Evolutionary conservation across 148 eudicot genomes (phyloP).

Genomic region (Rhododendron williamsianum): DNA sequence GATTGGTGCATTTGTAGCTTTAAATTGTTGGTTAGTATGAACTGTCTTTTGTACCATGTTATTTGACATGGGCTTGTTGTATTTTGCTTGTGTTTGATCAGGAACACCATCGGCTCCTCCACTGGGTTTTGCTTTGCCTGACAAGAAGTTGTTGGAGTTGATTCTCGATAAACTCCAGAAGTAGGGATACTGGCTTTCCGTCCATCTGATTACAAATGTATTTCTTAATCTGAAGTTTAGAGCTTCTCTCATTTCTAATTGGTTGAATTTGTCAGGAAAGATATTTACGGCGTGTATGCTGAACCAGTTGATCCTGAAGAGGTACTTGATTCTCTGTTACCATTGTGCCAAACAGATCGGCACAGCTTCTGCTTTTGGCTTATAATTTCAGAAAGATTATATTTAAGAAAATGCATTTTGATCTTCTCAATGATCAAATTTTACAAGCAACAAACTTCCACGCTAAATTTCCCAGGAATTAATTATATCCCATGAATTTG

Average conservation of each 20-base stretch:
- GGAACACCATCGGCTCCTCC: conserved; percentile 36
- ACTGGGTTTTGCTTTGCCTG: conserved; percentile 50
- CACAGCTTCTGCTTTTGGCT: background rate
- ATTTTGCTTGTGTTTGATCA: conserved; percentile 19
- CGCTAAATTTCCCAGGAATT: background rate
- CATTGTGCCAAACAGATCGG: background rate
- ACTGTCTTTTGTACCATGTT: background rate
- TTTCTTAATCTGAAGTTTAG: conserved; percentile 7
- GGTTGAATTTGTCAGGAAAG: conserved; percentile 76
- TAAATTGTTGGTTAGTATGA: background rate
- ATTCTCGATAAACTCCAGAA: conserved; percentile 89
- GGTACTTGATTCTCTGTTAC: conserved; percentile 31
- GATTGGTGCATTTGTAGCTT: background rate
- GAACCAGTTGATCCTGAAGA: conserved; percentile 98
- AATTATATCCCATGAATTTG: background rate
- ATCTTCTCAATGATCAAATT: background rate
- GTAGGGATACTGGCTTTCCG: conserved; percentile 32
- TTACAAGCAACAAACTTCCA: background rate
- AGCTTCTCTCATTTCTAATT: conserved; percentile 13
- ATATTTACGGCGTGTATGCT: conserved; percentile 89
- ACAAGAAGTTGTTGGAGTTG: conserved; percentile 71
- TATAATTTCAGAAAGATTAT: background rate
- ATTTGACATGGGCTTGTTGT: conserved; percentile 10
- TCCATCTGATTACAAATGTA: background rate
- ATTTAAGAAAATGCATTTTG: background rate